Conservation (phyloP, 768 basidiomycete species). For the Lentinus brumalis region DNA sequence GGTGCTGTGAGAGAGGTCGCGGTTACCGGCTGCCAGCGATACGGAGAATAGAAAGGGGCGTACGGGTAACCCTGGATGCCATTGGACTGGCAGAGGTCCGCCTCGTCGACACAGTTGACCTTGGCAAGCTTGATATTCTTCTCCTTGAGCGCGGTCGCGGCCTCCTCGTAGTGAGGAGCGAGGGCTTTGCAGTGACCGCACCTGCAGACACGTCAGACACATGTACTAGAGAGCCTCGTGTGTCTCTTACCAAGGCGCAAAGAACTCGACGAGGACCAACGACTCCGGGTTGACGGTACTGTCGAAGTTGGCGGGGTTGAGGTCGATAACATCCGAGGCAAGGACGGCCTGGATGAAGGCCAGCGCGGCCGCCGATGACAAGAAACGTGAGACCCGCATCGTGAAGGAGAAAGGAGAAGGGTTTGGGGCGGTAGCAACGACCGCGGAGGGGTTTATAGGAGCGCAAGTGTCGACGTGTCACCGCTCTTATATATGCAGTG, state of each 20-base stretch:
- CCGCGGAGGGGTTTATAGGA: slow-evolving; percentile 26
- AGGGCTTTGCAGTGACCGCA: slow-evolving; percentile 97
- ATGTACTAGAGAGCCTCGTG: background rate
- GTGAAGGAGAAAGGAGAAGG: slow-evolving; percentile 26
- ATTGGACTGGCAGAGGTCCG: slow-evolving; percentile 86
- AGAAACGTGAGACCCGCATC: slow-evolving; percentile 65
- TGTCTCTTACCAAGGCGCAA: slow-evolving; percentile 73
- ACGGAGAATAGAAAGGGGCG: slow-evolving; percentile 32
- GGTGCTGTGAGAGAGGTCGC: slow-evolving; percentile 50
- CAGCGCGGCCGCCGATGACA: slow-evolving; percentile 54
- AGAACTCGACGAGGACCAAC: slow-evolving; percentile 93
- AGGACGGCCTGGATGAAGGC: slow-evolving; percentile 54
- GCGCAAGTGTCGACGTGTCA: slow-evolving; percentile 48
- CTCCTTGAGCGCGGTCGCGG: slow-evolving; percentile 90
- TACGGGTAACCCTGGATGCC: slow-evolving; percentile 95
- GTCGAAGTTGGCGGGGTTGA: slow-evolving; percentile 73
- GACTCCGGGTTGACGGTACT: slow-evolving; percentile 63
- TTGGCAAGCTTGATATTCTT: slow-evolving; percentile 91
- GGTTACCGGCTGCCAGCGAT: background rate
- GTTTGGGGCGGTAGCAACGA: slow-evolving; percentile 15
- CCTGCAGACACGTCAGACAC: slow-evolving; percentile 41
- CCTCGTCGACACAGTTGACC: slow-evolving; percentile 95
- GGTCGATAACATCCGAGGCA: slow-evolving; percentile 79
- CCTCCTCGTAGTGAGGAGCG: slow-evolving; percentile 92
- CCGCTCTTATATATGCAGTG: slow-evolving; percentile 14